A percentile compares a stretch with the other conserved stretches of the same genome.
Conservation (phyloP, 2,329 filamentous ascomycete species). For the Kalaharituber pfeilii region DNA sequence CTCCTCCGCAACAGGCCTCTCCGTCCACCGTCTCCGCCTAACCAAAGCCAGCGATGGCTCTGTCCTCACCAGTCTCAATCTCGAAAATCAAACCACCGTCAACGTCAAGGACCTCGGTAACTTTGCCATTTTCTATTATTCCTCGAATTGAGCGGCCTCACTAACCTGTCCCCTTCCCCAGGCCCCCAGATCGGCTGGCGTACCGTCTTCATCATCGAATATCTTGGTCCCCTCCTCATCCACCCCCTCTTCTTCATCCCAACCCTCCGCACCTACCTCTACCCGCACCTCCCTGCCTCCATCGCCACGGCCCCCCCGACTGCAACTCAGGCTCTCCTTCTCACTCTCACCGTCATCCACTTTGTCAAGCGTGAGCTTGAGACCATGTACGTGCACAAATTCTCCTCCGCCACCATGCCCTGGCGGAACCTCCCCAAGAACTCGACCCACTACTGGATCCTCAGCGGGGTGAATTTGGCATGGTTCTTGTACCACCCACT, state of each 20-base stretch:
- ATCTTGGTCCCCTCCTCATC: slow-evolving; percentile 77
- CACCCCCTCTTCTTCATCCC: slow-evolving; percentile 53
- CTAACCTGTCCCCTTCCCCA: slow-evolving; percentile 27
- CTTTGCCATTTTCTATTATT: slow-evolving; percentile 19
- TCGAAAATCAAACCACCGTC: slow-evolving; percentile 44
- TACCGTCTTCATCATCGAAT: slow-evolving; percentile 89
- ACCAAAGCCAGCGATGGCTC: slow-evolving; percentile 47
- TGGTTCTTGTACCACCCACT: slow-evolving; percentile 66
- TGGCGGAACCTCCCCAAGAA: slow-evolving; percentile 84
- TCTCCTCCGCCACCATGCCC: slow-evolving; percentile 90
- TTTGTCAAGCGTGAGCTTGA: slow-evolving; percentile 92
- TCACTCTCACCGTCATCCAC: slow-evolving; percentile 59
- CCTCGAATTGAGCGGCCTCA: not conserved
- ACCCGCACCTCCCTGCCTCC: slow-evolving; percentile 30
- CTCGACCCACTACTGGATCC: slow-evolving; percentile 79
- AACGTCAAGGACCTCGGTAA: slow-evolving; percentile 87
- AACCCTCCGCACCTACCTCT: slow-evolving; percentile 53
- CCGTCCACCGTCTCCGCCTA: slow-evolving; percentile 43
- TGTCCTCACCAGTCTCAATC: slow-evolving; percentile 37
- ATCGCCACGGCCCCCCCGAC: slow-evolving; percentile 28
- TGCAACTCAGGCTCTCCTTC: slow-evolving; percentile 50
- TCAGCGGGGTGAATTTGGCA: slow-evolving; percentile 64
- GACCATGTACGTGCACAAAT: slow-evolving; percentile 86
- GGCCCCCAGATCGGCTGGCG: slow-evolving; percentile 82
- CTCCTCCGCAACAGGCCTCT: slow-evolving; percentile 37